These are phyloP conservation scores for Colletotrichum destructivum DNA, from an alignment of 2,329 filamentous ascomycete species.

Conservation along the genomic window DNA sequence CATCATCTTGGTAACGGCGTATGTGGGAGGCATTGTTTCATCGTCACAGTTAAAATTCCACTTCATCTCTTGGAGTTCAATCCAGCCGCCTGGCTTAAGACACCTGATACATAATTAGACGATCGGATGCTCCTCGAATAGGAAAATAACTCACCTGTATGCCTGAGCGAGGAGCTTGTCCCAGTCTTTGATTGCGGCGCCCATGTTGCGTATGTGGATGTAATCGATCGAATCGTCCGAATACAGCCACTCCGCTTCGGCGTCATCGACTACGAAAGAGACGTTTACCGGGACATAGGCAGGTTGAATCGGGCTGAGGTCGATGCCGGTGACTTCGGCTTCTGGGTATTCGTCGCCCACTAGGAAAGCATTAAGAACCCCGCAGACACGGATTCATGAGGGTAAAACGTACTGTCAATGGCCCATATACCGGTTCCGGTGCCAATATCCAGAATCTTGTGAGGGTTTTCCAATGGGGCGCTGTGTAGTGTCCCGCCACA, in stretches of 20 bases:
- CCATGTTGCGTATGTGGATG: conserved; percentile 56
- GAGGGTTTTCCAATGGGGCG: conserved; percentile 1
- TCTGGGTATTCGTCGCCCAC: conserved; percentile 47
- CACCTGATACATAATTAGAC: conserved; percentile 38
- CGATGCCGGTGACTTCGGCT: conserved; percentile 17
- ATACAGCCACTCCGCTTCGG: conserved; percentile 57
- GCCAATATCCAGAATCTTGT: conserved; percentile 16
- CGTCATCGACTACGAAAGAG: conserved; percentile 61
- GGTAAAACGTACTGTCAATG: conserved; percentile 58
- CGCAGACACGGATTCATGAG: accelerated
- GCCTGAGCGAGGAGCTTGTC: conserved; percentile 60
- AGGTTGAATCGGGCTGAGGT: conserved; percentile 38
- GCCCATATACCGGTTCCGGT: conserved; percentile 69
- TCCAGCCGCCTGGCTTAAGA: conserved; percentile 61
- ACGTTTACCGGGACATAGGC: conserved; percentile 62
- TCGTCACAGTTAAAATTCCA: conserved; percentile 59
- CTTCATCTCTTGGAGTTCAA: conserved; percentile 60
- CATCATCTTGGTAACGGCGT: conserved; percentile 49
- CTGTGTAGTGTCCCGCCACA: neutral
- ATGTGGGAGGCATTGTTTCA: conserved; percentile 48
- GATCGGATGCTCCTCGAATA: neutral
- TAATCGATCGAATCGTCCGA: conserved; percentile 59
- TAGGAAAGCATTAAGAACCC: neutral
- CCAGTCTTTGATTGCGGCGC: conserved; percentile 52
- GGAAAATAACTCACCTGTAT: conserved; percentile 50